Evolutionary conservation across 768 basidiomycete species (phyloP), one percentile per base, ranked within the genome.

Genomic region (Dendrothele bispora): DNA sequence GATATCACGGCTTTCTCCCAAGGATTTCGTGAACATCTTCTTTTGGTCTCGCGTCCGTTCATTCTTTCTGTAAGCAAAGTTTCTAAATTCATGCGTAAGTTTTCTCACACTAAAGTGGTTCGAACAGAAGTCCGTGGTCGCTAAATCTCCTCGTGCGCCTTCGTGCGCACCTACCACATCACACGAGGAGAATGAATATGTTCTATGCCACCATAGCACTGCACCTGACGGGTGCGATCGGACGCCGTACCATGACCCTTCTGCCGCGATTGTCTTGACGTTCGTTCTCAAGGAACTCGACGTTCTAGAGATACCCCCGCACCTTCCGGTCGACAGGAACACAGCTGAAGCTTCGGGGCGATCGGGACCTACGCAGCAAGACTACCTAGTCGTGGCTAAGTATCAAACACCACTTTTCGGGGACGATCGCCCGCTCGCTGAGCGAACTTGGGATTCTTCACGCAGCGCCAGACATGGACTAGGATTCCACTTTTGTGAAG

Each of bases 361-460:
- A 18, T 58, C 68, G 30, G 82, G 79, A 1, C 80, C 82, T 3
- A 83, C 82, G 25, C 64, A 68, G 50, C 77, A 78, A 49, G 82
- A 84, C 54, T 77, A 78, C 52, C 61, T 60, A 32, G 61, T 61
- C 29, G 65, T 82, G 54, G 63, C 65, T 34, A 54, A 55, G 8
- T 71, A 69, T 52, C 62, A 62, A 50, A 82, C 79, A 14, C 72
- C 73, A 41, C 71, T 84, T 49, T 75, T 75, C 53, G 71, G 75
- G 52, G 81, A 81, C 55, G 55, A 64, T 17, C 59, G 53, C 43
- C 50, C 40, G 24, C 47, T 39, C 37, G 24, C 41, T 11, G 35
- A 35, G 21, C n/a, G n/a, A n/a, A 20, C 20, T 6, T 20, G 37
- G 29, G 43, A 43, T 35, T 52, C 61, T 55, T 61, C 56, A 56